Percentiles rank a stretch among this genome's conserved stretches.
These are phyloP conservation scores for Ustilago lituana DNA, from an alignment of 1,284 basidiomycete species.

Conservation along the genomic window DNA sequence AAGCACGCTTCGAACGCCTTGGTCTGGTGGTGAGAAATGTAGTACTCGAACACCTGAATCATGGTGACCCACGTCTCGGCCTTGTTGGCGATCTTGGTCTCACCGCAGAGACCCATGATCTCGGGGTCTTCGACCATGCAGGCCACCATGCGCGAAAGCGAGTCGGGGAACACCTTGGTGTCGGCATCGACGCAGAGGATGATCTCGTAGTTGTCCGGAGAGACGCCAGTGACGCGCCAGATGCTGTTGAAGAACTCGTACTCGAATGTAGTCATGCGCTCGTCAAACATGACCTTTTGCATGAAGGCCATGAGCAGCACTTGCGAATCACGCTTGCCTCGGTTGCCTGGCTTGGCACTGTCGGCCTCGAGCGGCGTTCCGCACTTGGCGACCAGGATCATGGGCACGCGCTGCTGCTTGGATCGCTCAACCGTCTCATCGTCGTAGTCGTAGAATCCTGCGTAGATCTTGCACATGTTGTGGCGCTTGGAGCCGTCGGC, in stretches of 20 bases:
- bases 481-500: constrained; percentile 98
- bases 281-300: constrained; percentile 71
- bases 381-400: constrained; percentile 89
- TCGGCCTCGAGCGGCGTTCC: constrained; percentile 78
- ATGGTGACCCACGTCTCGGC: constrained; percentile 70
- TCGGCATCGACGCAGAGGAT: constrained; percentile 70
- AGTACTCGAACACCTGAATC: constrained; percentile 88
- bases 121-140: constrained; percentile 70
- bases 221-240: constrained; percentile 70
- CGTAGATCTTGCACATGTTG: constrained; percentile 99
- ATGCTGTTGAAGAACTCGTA: constrained; percentile 71
- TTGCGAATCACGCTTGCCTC: constrained; percentile 97
- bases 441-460: constrained; percentile 97
- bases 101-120: constrained; percentile 71
- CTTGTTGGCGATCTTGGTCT: constrained; percentile 71
- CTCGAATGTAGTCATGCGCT: constrained; percentile 70
- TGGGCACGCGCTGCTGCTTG: constrained; percentile 96
- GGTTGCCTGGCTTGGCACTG: constrained; percentile 94
- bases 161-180: constrained; percentile 70
- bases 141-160: constrained; percentile 69
- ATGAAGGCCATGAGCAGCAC: constrained; percentile 73
- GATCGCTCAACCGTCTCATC: constrained; percentile 86
- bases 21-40: constrained; percentile 96
- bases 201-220: constrained; percentile 69
- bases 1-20: constrained; percentile 69